These are phyloP conservation scores for Piper longum DNA, from an alignment of 164 flowering plant genomes.

Conservation along the genomic window DNA sequence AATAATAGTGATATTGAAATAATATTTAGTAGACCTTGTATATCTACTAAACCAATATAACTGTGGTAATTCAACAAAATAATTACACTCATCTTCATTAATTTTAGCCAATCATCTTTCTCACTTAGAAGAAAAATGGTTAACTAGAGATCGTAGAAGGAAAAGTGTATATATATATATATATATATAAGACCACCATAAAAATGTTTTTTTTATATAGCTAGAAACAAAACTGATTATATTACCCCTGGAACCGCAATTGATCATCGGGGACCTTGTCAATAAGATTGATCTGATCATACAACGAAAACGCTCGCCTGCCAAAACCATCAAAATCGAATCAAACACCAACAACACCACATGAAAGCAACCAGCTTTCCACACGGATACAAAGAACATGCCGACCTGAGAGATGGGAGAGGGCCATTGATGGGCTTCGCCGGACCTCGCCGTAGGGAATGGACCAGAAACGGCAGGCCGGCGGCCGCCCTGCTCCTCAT, in stretches of 20 bases:
- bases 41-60: no score
- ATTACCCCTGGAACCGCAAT: constrained; percentile 70
- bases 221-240: neutral
- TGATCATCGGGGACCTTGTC: constrained; percentile 80
- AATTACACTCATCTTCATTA: no score
- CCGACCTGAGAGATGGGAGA: constrained; percentile 45
- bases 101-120: no score
- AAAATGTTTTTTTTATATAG: neutral
- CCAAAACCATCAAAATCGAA: neutral
- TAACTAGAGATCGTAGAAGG: no score
- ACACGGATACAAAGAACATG: neutral
- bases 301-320: constrained; percentile 81
- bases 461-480: constrained; percentile 43
- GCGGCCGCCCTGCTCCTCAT: constrained; percentile 35
- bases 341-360: neutral
- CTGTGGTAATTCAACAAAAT: no score
- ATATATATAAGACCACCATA: neutral
- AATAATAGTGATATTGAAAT: no score
- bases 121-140: no score
- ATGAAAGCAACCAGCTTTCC: neutral
- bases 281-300: constrained; percentile 92
- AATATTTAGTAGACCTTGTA: no score
- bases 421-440: constrained; percentile 17
- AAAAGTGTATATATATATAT: no score
- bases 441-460: constrained; percentile 26